Conservation (phyloP, 179 eudicot species). For the Carnegiea gigantea region DNA sequence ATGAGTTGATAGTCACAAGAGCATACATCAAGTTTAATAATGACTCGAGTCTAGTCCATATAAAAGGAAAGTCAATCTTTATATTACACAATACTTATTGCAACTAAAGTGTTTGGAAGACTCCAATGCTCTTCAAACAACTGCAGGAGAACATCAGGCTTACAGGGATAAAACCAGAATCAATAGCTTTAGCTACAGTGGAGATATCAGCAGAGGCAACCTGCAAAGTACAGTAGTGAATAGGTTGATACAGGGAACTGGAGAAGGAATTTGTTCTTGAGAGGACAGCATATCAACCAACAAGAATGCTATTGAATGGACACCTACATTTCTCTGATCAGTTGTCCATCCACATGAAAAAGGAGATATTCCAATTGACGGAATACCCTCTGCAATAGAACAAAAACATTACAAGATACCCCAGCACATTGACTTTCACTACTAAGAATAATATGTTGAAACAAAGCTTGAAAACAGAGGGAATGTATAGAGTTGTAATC, state of each 20-base stretch:
- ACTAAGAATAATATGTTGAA: background rate
- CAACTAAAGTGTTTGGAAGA: background rate
- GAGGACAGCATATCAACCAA: background rate
- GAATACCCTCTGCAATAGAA: slow-evolving; percentile 75
- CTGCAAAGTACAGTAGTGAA: slow-evolving; percentile 41
- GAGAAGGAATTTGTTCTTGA: background rate
- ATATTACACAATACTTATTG: too few species aligned
- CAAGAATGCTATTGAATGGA: slow-evolving; percentile 8
- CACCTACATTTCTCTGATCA: slow-evolving; percentile 67
- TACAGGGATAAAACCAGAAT: slow-evolving; percentile 90
- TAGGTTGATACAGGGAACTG: background rate
- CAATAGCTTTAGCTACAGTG: slow-evolving; percentile 61
- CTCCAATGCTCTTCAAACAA: background rate
- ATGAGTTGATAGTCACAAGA: too few species aligned
- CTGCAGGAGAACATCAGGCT: slow-evolving; percentile 18
- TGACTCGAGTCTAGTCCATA: too few species aligned
- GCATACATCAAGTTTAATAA: too few species aligned
- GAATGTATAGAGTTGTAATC: background rate
- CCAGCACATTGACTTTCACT: background rate
- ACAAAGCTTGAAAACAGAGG: background rate
- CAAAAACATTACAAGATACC: background rate
- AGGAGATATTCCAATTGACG: slow-evolving; percentile 92
- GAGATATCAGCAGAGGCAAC: slow-evolving; percentile 62
- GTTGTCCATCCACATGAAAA: slow-evolving; percentile 98
- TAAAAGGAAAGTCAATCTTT: too few species aligned